These are phyloP conservation scores for Aspergillus quadrilineatus DNA, from an alignment of 2,329 filamentous ascomycete species.

Conservation along the genomic window DNA sequence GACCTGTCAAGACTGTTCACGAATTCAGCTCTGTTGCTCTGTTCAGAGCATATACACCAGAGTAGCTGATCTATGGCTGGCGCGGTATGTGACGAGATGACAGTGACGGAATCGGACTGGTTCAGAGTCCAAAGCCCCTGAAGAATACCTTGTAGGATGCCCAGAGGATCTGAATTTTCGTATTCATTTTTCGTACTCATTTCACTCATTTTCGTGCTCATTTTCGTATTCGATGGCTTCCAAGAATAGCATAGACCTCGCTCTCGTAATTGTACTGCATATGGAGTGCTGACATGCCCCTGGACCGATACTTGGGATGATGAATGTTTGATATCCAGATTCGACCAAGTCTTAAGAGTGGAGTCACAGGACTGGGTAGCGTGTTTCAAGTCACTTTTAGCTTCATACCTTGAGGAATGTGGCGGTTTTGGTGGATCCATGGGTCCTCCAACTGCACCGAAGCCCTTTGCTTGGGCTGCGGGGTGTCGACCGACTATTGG, in stretches of 20 bases:
- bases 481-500: too few species aligned
- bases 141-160: not conserved
- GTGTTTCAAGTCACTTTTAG: slow-evolving; percentile 34
- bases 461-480: not conserved
- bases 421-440: slow-evolving; percentile 20
- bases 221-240: slow-evolving; percentile 1
- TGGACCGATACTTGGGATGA: not conserved
- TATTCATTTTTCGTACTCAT: not conserved
- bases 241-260: slow-evolving; percentile 4
- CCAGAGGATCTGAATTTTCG: not conserved
- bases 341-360: not conserved
- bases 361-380: slow-evolving; percentile 9
- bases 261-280: not conserved
- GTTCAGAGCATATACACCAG: too few species aligned
- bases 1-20: too few species aligned
- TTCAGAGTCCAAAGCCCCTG: too few species aligned
- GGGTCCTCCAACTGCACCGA: slow-evolving; percentile 17
- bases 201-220: not conserved
- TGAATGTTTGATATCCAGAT: slow-evolving; percentile 1
- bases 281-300: not conserved
- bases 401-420: slow-evolving; percentile 30
- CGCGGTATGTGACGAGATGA: too few species aligned
- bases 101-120: too few species aligned
- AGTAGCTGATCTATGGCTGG: too few species aligned
- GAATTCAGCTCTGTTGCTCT: too few species aligned